Base-by-base conservation (phyloP, 306 rosid genomes). In the barrel medic (Medicago truncatula) region DNA sequence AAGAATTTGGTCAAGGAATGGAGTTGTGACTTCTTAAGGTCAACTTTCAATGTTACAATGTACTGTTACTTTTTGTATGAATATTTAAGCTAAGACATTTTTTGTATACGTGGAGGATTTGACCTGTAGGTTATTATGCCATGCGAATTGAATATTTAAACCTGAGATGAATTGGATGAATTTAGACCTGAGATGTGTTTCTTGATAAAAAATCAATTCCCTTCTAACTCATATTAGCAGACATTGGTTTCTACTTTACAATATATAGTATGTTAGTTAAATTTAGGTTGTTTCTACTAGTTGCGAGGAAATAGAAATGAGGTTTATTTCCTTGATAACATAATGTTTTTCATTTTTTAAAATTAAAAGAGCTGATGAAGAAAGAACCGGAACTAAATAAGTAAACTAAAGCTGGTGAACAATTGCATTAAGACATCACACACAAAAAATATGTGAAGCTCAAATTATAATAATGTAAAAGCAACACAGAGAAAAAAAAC, bases 1-100 rank as follows among this genome's bases (percentile, higher is more conserved):
- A 95, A 86, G 97, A 95, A 76, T 92, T 90, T 54, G 92, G 99
- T 70, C 86, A 76, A 76, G 92, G 75, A 80, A 63, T 84, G 77
- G 82, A 86, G 57, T 74, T 85, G 83, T 88, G 79, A 60, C 5
- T 46, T 46, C 0, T 78, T 5, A 44, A 28, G 2, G 73, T 67
- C 46, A 25, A 12, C 10, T 59, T 59, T 38, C 36, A 58, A 6
- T 18, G 4, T 23, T 25, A 12, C 13, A 59, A 59, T 54, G 28
- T 9, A 59, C 40, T 59, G 13, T 59, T 13, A 6, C 41, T 18
- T 60, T 60, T 60, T 60, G 66, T 14, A 31, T 28, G 20, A 60
- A 20, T 60, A 60, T 60, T 60, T 25, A 60, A 60, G 41, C 18
- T n/a, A 34, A 12, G 17, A 6, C 17, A 11, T 6, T 17, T 18